Base-by-base conservation (phyloP, 192 early-diverging fungal species). In the Coemansia brasiliensis region DNA sequence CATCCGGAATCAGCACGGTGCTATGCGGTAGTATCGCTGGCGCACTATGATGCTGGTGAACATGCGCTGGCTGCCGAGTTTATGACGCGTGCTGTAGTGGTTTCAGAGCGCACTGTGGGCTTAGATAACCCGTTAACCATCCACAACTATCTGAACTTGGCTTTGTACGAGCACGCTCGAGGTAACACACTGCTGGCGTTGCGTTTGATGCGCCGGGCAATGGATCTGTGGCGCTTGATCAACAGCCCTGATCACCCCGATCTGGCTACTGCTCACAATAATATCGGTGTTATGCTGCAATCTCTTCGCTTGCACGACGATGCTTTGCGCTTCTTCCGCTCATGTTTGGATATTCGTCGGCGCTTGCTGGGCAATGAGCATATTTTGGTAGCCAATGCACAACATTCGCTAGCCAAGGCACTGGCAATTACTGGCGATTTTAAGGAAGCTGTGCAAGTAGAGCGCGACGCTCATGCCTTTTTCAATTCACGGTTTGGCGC, bases 91-190 rank as follows among this genome's bases (percentile, higher is more conserved):
- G 93, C 92, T 0, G 87, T 94, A 27, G 82, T 96, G 39, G 84
- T 92, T 41, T 77, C 85, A 3, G 96, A 98, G 70, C 82, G 95
- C 49, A 89, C 89, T 2, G 75, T 74, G 22, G 96, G 96, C 5
- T 73, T 96, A 10, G 96, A 98, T 70, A 80, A 88, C 41, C 84
- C 86, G 22, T 90, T 94, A 57, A 92, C 93, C 4, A 61, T 93
- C 53, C 87, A 92, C 81, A 87, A 90, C 70, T 98, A 97, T 82
- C 65, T 93, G 48, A 94, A 94, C 59, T 79, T 98, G 61, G 94
- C 88, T 32, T 80, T 91, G 63, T 95, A 92, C 76, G 96, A 98
- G 83, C 90, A 88, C 55, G 82, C 87, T 10, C 74, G 83, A 63
- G 91, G 88, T 11, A 84, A 91, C 60, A 84, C 83, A 1, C 48